Base-by-base conservation (phyloP, 163 green algal species). In the Trebouxiophyceae sp. region DNA sequence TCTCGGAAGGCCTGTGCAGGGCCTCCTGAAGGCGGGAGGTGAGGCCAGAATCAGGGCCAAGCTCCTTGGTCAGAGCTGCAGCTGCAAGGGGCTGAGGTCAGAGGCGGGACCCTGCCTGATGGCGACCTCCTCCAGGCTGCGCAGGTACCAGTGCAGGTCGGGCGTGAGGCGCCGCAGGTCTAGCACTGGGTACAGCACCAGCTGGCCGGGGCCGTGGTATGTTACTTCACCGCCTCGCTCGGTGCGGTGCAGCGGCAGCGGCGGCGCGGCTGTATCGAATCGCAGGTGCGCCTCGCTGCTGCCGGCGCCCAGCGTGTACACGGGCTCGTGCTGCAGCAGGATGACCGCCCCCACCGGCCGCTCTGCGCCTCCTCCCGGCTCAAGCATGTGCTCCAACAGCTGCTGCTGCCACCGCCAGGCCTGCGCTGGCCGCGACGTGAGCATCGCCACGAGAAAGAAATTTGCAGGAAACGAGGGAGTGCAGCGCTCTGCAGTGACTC, bases 171-270 rank as follows among this genome's bases (percentile, higher is more conserved):
- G 47, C 19, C 72, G 72, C 46, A 99, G 77, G 77, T 98, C 80
- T 27, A 99, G 57, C 5, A 99, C 87, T 1, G 93, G 93, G 62
- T 99, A 98, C 67, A 97, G 60, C 34, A 98, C 92, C 29, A 99
- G 75, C 86, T 97, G 88, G 0, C 93, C 93, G 5, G 93, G 93
- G 2, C 93, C 93, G 76, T 99, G 93, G 68, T 96, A 97, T 0
- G 93, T 99, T 5, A 97, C 93, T 77, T 99, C 93, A 1, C 93
- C 93, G 26, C 28, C 45, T 27, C 29, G 46, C 69, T 65, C 63
- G 56, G 27, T 71, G 62, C 26, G 62, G 54, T 73, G 70, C 26
- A 83, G 54, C 8, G 89, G 90, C 22, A 84, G 67, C 12, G 85
- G 83, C 8, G 85, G 74, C 2, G 69, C 30, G 0, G 70, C 65